Evolutionary conservation across 441 rosid species (phyloP).

Genomic region (Arabidopsis hybrid): DNA sequence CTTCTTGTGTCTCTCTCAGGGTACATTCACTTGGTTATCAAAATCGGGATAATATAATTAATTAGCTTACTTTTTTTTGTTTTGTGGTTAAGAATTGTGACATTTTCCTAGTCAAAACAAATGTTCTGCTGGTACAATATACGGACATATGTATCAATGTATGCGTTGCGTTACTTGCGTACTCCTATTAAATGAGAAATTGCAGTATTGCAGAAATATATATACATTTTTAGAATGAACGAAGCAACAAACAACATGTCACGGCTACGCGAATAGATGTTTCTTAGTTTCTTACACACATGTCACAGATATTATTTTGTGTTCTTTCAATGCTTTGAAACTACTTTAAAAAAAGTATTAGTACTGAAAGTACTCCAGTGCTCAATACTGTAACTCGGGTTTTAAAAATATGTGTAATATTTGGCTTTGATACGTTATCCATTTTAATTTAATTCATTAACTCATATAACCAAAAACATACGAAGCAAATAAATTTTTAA

Average conservation of each 20-base stretch:
- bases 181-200: too few species aligned
- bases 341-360: too few species aligned
- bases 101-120: conserved; percentile 13
- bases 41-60: neutral
- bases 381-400: too few species aligned
- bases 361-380: neutral
- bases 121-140: neutral
- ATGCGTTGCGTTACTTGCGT: too few species aligned
- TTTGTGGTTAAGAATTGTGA: neutral
- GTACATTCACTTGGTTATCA: conserved; percentile 27
- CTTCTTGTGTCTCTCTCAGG: conserved; percentile 38
- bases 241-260: conserved; percentile 16
- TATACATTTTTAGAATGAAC: neutral
- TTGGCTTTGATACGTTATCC: too few species aligned
- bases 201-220: neutral
- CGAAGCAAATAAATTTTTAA: too few species aligned
- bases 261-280: neutral
- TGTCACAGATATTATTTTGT: neutral
- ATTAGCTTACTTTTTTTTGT: neutral
- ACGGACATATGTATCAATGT: too few species aligned
- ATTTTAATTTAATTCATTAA: too few species aligned
- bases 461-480: too few species aligned
- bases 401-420: too few species aligned
- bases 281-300: too few species aligned
- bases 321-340: neutral